Evolutionary conservation across 2,329 filamentous ascomycete species (phyloP).

Genomic region (Tolypocladium tropicale): DNA sequence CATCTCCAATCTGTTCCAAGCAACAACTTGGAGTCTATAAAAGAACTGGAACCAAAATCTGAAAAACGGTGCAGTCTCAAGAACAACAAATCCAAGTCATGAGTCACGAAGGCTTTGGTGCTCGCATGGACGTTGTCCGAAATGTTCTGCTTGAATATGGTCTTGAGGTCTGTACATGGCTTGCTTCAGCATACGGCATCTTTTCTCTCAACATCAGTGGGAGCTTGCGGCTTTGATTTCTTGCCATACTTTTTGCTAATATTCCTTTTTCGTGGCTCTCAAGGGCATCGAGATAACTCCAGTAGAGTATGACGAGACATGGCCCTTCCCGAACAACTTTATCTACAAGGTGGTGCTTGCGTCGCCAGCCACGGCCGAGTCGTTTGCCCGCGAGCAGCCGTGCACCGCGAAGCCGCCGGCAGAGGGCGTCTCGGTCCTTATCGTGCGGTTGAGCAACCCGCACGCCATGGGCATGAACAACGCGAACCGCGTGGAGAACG

Average conservation of each 20-base stretch:
- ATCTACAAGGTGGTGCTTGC: conserved; percentile 8
- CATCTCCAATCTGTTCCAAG: background rate
- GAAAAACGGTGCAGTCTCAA: too few species aligned
- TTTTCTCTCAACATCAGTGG: too few species aligned
- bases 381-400: background rate
- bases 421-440: background rate
- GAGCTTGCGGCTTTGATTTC: background rate
- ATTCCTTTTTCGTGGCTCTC: background rate
- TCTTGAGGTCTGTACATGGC: background rate
- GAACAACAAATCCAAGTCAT: background rate
- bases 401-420: background rate
- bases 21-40: background rate
- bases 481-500: conserved; percentile 14
- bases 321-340: conserved; percentile 9
- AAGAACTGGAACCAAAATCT: background rate
- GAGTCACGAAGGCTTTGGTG: background rate
- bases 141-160: background rate
- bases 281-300: background rate
- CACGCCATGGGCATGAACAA: conserved; percentile 4
- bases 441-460: conserved; percentile 8
- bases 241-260: background rate
- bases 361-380: background rate
- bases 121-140: background rate
- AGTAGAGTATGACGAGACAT: background rate
- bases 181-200: background rate